Evolutionary conservation across 352 stramenopile species (phyloP).

Genomic region (Halophytophthora polymorphica): DNA sequence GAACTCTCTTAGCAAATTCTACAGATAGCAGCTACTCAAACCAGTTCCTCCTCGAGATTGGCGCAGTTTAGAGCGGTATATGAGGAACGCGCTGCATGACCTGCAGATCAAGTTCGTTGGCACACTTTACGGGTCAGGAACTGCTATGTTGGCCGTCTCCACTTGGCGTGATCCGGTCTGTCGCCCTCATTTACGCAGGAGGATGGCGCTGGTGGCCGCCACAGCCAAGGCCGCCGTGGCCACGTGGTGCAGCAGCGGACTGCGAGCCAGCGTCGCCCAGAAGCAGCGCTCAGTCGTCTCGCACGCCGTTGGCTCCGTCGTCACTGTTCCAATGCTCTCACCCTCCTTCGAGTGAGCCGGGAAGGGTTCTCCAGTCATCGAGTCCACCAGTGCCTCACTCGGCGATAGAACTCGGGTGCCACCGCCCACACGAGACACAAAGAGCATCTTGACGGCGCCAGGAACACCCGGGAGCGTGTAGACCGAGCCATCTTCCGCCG

Average conservation of each 20-base stretch:
- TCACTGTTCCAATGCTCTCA: too few species aligned
- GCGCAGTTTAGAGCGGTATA: too few species aligned
- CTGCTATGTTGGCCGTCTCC: too few species aligned
- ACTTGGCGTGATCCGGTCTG: too few species aligned
- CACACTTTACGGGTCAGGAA: too few species aligned
- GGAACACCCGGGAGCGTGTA: slow-evolving; percentile 19
- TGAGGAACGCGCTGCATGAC: too few species aligned
- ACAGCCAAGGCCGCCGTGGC: slow-evolving; percentile 14
- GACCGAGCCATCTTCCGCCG: slow-evolving; percentile 6
- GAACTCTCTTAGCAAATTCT: too few species aligned
- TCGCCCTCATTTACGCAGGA: slow-evolving; percentile 28
- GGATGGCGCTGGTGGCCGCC: slow-evolving; percentile 11
- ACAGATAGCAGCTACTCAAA: too few species aligned
- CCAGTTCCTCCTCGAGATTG: too few species aligned
- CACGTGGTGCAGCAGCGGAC: slow-evolving; percentile 5
- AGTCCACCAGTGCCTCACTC: slow-evolving; percentile 49
- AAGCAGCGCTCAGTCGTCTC: slow-evolving; percentile 6
- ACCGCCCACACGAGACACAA: slow-evolving; percentile 58
- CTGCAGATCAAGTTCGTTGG: too few species aligned
- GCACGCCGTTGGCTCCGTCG: slow-evolving; percentile 4
- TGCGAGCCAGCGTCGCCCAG: slow-evolving; percentile 1
- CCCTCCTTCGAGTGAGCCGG: slow-evolving; percentile 10
- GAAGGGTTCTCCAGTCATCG: slow-evolving; percentile 33
- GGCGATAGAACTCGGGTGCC: slow-evolving; percentile 36
- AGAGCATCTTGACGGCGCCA: slow-evolving; percentile 61